Evolutionary conservation across 2,329 filamentous ascomycete species (phyloP).

Genomic region (Exserohilum turcica): DNA sequence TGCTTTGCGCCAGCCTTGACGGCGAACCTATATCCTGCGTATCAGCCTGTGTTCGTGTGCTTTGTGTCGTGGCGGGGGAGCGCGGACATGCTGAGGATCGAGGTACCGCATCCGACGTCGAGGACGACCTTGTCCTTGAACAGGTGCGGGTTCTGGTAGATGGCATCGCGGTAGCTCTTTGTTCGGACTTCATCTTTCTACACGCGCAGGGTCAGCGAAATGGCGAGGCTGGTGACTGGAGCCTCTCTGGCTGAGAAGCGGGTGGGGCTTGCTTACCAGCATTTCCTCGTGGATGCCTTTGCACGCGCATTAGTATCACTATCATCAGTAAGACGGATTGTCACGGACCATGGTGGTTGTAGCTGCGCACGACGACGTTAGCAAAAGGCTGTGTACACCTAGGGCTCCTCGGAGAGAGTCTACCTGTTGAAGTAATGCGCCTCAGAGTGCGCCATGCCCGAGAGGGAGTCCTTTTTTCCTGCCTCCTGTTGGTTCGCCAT

Average conservation of each 20-base stretch:
- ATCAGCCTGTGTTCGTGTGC: conserved; percentile 28
- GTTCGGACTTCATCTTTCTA: conserved; percentile 99
- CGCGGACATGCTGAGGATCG: conserved; percentile 95
- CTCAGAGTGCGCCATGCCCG: conserved; percentile 87
- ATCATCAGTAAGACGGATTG: conserved; percentile 36
- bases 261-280: conserved; percentile 70
- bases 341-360: conserved; percentile 91
- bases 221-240: conserved; percentile 4
- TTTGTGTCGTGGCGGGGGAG: conserved; percentile 15
- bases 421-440: conserved; percentile 99
- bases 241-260: conserved; percentile 4
- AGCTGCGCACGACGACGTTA: conserved; percentile 63
- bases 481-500: conserved; percentile 37
- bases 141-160: conserved; percentile 93
- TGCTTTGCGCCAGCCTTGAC: conserved; percentile 96
- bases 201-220: conserved; percentile 16
- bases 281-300: conserved; percentile 96
- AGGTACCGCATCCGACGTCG: conserved; percentile 95
- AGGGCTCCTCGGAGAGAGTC: conserved; percentile 31
- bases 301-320: conserved; percentile 48
- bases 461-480: conserved; percentile 53
- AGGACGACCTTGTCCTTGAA: conserved; percentile 94
- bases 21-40: conserved; percentile 74
- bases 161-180: conserved; percentile 93
- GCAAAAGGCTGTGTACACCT: conserved; percentile 27